Conservation (phyloP, 257 asterid genomes). For the Mentha longifolia region DNA sequence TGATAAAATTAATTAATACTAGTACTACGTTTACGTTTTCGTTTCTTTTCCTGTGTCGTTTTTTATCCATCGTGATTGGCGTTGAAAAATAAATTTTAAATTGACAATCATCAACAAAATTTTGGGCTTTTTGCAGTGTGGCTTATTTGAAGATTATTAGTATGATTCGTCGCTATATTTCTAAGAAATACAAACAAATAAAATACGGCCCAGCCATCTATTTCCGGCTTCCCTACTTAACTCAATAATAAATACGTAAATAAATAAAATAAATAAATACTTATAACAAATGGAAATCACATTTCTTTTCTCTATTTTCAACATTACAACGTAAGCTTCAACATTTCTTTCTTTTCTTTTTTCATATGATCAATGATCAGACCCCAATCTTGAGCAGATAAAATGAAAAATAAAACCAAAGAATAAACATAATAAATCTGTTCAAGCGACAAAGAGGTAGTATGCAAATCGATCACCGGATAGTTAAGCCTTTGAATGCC, state of each 20-base stretch:
- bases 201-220: too few species aligned
- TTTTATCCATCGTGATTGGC: too few species aligned
- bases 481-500: conserved; percentile 35
- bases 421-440: background rate
- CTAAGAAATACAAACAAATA: too few species aligned
- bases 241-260: too few species aligned
- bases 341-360: background rate
- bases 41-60: too few species aligned
- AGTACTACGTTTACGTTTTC: too few species aligned
- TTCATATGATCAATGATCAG: background rate
- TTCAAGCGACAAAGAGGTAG: background rate
- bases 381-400: background rate
- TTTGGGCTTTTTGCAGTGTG: background rate
- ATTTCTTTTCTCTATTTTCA: background rate
- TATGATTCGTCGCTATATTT: too few species aligned
- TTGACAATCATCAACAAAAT: background rate
- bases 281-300: too few species aligned
- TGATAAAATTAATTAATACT: too few species aligned
- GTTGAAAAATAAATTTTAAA: background rate
- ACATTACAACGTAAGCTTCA: conserved; percentile 1
- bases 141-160: too few species aligned
- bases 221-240: background rate
- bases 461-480: conserved; percentile 5
- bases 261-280: too few species aligned
- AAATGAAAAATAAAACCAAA: background rate